Percentiles rank a stretch among this genome's conserved stretches.
Conservation (phyloP, 345 rosid genomes). For the Raphanus raphanistrum region DNA sequence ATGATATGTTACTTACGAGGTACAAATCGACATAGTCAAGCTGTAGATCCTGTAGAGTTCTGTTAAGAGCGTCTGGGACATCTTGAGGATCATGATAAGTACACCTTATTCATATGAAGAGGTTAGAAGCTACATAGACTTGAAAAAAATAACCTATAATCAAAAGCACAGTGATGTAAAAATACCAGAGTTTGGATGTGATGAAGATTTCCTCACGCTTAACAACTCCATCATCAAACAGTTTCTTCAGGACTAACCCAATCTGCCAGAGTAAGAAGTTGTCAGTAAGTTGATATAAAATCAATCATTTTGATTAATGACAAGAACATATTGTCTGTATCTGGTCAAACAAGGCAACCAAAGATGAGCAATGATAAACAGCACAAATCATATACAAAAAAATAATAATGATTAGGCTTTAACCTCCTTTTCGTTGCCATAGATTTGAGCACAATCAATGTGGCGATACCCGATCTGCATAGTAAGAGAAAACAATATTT, state of each 20-base stretch:
- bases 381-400: neutral
- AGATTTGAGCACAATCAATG: constrained; percentile 75
- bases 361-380: neutral
- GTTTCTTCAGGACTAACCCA: constrained; percentile 58
- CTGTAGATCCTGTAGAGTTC: constrained; percentile 65
- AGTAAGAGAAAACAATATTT: neutral
- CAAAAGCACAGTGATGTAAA: neutral
- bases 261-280: constrained; percentile 41
- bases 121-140: constrained; percentile 20
- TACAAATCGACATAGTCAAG: constrained; percentile 73
- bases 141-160: neutral
- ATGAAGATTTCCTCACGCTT: constrained; percentile 74
- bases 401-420: neutral
- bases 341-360: neutral
- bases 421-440: constrained; percentile 79
- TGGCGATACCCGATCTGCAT: constrained; percentile 75
- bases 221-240: constrained; percentile 68
- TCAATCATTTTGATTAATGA: neutral
- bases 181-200: constrained; percentile 78
- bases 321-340: neutral
- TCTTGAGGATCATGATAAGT: constrained; percentile 65
- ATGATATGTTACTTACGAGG: constrained; percentile 51
- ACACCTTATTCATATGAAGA: constrained; percentile 44
- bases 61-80: constrained; percentile 55
- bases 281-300: neutral